Evolutionary conservation across 352 stramenopile species (phyloP).

Genomic region (Saprolegnia parasitica): DNA sequence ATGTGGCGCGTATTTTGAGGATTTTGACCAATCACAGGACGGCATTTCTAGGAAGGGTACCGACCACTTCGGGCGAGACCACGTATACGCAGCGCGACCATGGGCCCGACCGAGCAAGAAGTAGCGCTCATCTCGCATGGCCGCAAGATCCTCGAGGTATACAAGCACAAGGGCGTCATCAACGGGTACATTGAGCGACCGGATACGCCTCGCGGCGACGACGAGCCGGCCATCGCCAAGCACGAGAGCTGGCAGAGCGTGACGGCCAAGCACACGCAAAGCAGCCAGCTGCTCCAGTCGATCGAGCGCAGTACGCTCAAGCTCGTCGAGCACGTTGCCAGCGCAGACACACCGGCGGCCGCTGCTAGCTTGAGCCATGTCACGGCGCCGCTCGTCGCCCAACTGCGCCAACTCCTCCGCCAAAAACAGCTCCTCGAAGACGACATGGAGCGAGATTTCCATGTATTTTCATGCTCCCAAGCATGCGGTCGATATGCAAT

Average conservation of each 20-base stretch:
- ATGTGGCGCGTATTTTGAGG: no score
- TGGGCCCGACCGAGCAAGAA: slow-evolving; percentile 20
- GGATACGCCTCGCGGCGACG: neutral
- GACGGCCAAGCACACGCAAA: neutral
- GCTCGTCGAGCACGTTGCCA: slow-evolving; percentile 14
- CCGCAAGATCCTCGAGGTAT: slow-evolving; percentile 20
- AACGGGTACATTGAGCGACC: slow-evolving; percentile 9
- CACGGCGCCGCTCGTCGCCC: slow-evolving; percentile 17
- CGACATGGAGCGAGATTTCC: neutral
- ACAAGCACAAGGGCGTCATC: slow-evolving; percentile 18
- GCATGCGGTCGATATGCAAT: neutral
- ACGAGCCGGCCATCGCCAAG: neutral
- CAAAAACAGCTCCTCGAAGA: slow-evolving; percentile 20
- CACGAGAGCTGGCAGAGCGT: slow-evolving; percentile 14
- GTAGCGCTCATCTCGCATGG: slow-evolving; percentile 24
- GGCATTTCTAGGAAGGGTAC: no score
- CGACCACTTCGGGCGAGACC: neutral
- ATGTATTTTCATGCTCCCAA: neutral
- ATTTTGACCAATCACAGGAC: no score
- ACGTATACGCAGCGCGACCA: slow-evolving; percentile 2
- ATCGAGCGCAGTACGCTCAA: slow-evolving; percentile 27
- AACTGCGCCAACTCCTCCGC: slow-evolving; percentile 15
- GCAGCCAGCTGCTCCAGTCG: slow-evolving; percentile 7
- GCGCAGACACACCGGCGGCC: neutral
- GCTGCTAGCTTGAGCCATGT: slow-evolving; percentile 11